Base-by-base conservation (phyloP, 768 basidiomycete genomes). In the Lanmaoa rubissima region DNA sequence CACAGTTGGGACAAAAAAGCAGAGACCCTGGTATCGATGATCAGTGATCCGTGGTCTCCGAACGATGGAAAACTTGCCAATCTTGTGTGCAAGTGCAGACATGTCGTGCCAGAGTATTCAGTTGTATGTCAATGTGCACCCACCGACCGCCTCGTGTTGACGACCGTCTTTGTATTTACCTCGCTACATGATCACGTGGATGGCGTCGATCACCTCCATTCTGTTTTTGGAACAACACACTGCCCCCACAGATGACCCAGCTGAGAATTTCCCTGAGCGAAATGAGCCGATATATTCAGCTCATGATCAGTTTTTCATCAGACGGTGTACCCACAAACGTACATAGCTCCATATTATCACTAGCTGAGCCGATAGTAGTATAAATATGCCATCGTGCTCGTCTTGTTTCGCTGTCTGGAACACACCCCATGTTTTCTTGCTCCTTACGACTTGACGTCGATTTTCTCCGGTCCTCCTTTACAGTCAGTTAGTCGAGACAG, bases 1-100 rank as follows among this genome's bases (percentile, higher is more conserved):
- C 94, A 62, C 97, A 99, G 57, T 85, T 79, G 2, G 93, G 92
- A 74, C 97, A 99, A 75, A 99, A 98, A 40, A 98, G 77, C 26
- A 98, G 78, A 1, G 94, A 95, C 51, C 96, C 97, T 89, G 65
- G 13, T 51, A 38, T 26, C 45, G 45, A 55, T 16, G 31, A 47
- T 60, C 43, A 57, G 53, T 44, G 16, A 49, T 36, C 36, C 17
- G 48, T 9, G 11, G 52, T 19, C 31, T 26, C 59, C 38, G 28
- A 31, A 51, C 5, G 49, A 55, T 13, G 12, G 11, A 32, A 28
- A 26, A 66, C 78, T 51, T 56, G 76, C 81, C 81, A 46, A 82
- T 79, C 68, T 80, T 81, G 64, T 81, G 74, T 28, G 80, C 77
- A n/a, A 64, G 64, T 17, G 61, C 55, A n/a, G 68, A 53, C 68